Evolutionary conservation across 257 asterid species (phyloP).

Genomic region (Solanum chilense): DNA sequence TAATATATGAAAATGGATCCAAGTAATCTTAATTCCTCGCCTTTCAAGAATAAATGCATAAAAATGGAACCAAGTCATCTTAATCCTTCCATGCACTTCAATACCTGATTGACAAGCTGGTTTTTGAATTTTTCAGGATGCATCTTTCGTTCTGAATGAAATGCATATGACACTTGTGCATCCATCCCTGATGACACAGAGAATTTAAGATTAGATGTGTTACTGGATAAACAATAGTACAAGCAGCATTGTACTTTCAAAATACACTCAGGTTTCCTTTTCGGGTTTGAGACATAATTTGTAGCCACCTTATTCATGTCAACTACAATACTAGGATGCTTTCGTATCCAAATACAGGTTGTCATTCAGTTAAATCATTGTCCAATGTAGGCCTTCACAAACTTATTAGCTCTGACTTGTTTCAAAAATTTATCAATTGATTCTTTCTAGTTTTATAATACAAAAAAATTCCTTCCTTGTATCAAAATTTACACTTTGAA

Average conservation of each 20-base stretch:
- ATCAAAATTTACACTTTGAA: neutral
- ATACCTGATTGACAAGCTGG: constrained; percentile 84
- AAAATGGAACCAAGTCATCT: neutral
- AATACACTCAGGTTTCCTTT: neutral
- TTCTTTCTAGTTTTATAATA: neutral
- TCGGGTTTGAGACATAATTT: neutral
- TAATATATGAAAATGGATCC: neutral
- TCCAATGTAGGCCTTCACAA: neutral
- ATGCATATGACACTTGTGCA: constrained; percentile 92
- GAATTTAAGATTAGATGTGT: neutral
- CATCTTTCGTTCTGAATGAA: constrained; percentile 78
- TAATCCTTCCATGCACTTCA: neutral
- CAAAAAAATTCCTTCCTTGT: neutral
- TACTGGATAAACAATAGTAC: neutral
- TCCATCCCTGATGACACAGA: constrained; percentile 68
- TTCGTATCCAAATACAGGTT: neutral
- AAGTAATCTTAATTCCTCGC: neutral
- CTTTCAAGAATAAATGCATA: neutral
- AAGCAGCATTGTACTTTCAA: neutral
- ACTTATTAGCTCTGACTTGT: neutral
- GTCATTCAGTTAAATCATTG: neutral
- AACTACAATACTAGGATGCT: neutral
- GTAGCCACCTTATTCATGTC: neutral
- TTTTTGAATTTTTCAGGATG: constrained; percentile 88
- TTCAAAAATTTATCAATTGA: neutral